Base-by-base conservation (phyloP, 495 filamentous ascomycete genomes). In the Neurospora pannonica region DNA sequence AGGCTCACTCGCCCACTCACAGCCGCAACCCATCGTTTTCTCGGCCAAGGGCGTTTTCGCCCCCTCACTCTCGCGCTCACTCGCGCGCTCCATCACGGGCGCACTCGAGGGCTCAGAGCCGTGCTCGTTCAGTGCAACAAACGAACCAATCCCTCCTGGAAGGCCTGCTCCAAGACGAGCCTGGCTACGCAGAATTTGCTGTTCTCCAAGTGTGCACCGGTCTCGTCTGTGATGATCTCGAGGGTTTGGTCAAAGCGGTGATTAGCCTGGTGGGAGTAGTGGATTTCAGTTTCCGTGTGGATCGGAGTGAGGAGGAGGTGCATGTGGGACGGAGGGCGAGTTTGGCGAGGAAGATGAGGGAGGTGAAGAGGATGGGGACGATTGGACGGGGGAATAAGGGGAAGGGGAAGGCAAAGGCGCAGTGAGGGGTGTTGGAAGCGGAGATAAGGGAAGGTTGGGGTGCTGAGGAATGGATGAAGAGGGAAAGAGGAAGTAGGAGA, bases 131-230 rank as follows among this genome's bases (percentile, higher is more conserved):
- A 5, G 54, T 67, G 15, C 24, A 31, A 13, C 54, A 67, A 6
- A 67, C 54, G 13, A 67, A 67, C 15, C 54, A 67, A 28, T 8
- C 6, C 15, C 28, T 71, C 0, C 15, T 31, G 0, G 54, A 67
- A 2, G 54, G 54, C 0, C 54, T 67, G 6, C 24, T 67, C 1
- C 54, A 67, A 8, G 88, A 90, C 11, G 92, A 95, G 79, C 92
- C 92, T 0, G 92, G 92, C 0, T 95, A 94, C 79, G 87, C 90
- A 2, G 92, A 92, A 31, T 97, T 95, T 84, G 92, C 93, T 0
- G 92, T 95, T 0, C 82, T 95, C 74, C 92, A 95, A 77, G 91
- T 97, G 36, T 93, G 92, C 60, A 92, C 88, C 11, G 86, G 89
- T 71, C 88, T 93, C 75, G 88, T 96, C 38, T 89, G 89, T 62